Base-by-base conservation (phyloP, 2,329 filamentous ascomycete species). In the Cercospora sp. region DNA sequence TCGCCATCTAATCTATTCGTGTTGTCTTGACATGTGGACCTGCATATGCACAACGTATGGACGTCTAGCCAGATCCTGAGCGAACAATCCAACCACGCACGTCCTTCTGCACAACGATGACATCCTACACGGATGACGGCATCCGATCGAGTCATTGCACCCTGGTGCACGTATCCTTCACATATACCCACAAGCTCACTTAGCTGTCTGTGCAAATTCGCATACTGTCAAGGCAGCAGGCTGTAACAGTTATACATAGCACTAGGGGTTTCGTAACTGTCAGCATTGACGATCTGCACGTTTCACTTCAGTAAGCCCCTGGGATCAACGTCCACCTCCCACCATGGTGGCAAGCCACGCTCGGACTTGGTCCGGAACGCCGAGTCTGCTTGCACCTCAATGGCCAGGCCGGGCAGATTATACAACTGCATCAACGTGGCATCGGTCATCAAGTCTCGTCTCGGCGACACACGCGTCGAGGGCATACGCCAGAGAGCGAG, bases 31-130 rank as follows among this genome's bases (percentile, higher is more conserved):
- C 55, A 58, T 18, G 30, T 33, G 55, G 26, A 33, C 55, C 55
- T 58, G 55, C 55, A 58, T 58, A 58, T 58, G 55, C 55, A 58
- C 12, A 0, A 18, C 13, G 28, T 28, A 28, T 28, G 28, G 28
- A 28, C 28, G 48, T 53, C 48, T 3, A 53, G 48, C 48, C 48
- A 13, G 48, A 53, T 28, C 48, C 48, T 12, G 48, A 53, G 48
- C 48, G 48, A 53, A 53, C 48, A 53, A 53, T 26, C 48, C 48
- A 53, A 26, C 48, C 48, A 53, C 48, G 48, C 48, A 53, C 48
- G 48, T 28, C 48, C 48, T 23, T 51, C 20, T 28, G 48, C 48
- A 53, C 48, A 53, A 53, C 20, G 20, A 53, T 53, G 48, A 53
- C 48, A 26, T 53, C 23, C 48, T 23, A 26, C 48, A 53, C 48